Percentiles rank a stretch among this genome's conserved stretches.
These are phyloP conservation scores for Carex pumila DNA, from an alignment of 176 grass and related monocot species.

Conservation along the genomic window DNA sequence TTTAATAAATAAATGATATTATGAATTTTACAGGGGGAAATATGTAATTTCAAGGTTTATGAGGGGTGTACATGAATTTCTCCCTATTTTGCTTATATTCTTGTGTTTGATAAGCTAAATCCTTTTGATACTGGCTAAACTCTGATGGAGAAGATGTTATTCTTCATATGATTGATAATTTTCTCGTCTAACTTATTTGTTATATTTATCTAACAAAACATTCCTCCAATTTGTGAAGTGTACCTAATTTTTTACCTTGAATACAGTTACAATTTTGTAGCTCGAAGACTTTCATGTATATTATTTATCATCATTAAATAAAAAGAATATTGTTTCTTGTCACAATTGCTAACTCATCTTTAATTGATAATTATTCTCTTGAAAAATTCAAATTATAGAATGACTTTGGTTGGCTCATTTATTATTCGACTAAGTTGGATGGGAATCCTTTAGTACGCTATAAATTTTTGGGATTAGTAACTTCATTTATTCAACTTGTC, in stretches of 20 bases:
- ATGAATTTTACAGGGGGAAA: too few relatives aligned
- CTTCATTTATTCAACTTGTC: too few relatives aligned
- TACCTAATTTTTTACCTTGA: background rate
- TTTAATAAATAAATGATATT: too few relatives aligned
- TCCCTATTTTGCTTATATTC: background rate
- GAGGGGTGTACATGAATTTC: too few relatives aligned
- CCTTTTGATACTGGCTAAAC: background rate
- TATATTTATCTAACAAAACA: background rate
- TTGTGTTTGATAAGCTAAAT: background rate
- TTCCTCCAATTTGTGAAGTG: background rate
- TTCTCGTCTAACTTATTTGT: constrained; percentile 11
- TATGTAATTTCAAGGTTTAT: too few relatives aligned
- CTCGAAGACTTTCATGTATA: background rate
- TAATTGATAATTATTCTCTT: background rate
- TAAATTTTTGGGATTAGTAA: too few relatives aligned
- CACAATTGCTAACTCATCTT: too few relatives aligned
- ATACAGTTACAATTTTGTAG: constrained; percentile 7
- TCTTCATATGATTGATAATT: too few relatives aligned
- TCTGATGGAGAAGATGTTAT: constrained; percentile 5
- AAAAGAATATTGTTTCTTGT: background rate
- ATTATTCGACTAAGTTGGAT: background rate
- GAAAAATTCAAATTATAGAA: background rate
- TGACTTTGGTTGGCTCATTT: background rate
- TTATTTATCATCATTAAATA: background rate
- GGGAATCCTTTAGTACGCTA: too few relatives aligned